A percentile compares a stretch with the other conserved stretches of the same genome.
These are phyloP conservation scores for Musa schizocarpa DNA, from an alignment of 176 grass and related monocot species.

Conservation along the genomic window DNA sequence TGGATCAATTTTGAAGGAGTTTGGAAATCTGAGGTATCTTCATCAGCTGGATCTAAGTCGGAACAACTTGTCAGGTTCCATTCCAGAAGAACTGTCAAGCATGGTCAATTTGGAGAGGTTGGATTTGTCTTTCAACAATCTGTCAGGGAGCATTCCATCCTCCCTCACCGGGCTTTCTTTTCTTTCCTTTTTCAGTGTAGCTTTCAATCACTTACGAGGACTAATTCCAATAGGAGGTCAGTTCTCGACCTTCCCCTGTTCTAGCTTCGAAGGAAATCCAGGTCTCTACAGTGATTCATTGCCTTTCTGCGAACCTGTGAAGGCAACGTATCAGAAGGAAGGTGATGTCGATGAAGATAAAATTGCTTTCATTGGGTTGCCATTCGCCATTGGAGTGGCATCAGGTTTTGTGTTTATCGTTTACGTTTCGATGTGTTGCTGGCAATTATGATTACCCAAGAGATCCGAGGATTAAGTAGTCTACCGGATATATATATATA, in stretches of 20 bases:
- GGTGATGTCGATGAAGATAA: neutral
- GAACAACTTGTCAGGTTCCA: neutral
- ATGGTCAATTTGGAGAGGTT: slow-evolving; percentile 8
- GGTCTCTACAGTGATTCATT: neutral
- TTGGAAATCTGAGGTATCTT: neutral
- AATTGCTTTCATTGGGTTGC: neutral
- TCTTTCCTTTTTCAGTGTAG: neutral
- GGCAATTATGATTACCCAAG: neutral
- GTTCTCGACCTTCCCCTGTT: neutral
- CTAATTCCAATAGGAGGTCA: slow-evolving; percentile 1
- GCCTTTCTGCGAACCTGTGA: neutral
- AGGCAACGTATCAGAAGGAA: neutral
- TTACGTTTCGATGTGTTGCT: neutral
- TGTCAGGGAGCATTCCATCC: slow-evolving; percentile 1
- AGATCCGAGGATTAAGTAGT: neutral
- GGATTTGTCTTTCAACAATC: slow-evolving; percentile 6
- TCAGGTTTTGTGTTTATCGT: neutral
- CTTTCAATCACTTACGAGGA: neutral
- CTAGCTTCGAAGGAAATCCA: slow-evolving; percentile 9
- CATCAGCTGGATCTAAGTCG: neutral
- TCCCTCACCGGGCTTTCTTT: neutral
- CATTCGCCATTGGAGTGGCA: neutral
- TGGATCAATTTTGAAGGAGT: neutral
- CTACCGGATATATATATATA: neutral
- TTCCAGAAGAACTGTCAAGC: neutral